phyloP scores from a whole-genome alignment of 305 asterid species.

The Fraxinus nigra region DNA sequence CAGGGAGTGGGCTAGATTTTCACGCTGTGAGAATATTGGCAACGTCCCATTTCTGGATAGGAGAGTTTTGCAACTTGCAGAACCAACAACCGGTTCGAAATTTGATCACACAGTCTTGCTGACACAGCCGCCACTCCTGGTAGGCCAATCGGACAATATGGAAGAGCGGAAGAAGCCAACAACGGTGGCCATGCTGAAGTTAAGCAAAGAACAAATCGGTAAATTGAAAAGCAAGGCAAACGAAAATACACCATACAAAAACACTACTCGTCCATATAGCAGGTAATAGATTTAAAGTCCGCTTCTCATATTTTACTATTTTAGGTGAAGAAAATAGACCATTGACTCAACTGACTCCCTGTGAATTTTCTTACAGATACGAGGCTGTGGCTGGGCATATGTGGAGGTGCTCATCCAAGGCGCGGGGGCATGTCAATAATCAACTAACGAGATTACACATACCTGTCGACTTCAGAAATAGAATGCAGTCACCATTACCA shows the following conservation, averaged over 20 bases:
- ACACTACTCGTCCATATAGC: not conserved
- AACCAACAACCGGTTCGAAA: not conserved
- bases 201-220: conserved; percentile 2
- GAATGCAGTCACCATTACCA: conserved; percentile 17
- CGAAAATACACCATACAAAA: not conserved
- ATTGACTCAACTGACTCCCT: too few species aligned
- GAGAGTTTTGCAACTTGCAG: not conserved
- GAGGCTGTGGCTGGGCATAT: too few species aligned
- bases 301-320: not conserved
- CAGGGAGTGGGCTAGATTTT: conserved; percentile 28
- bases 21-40: not conserved
- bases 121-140: conserved; percentile 13
- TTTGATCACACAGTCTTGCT: not conserved
- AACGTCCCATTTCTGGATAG: conserved; percentile 18
- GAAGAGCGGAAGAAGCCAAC: conserved; percentile 23
- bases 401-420: too few species aligned
- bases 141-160: not conserved
- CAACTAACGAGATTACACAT: not conserved
- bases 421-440: too few species aligned
- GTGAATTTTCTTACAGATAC: too few species aligned
- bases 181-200: not conserved
- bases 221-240: conserved; percentile 15
- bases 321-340: too few species aligned
- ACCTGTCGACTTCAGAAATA: not conserved
- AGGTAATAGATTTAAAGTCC: not conserved